These are phyloP conservation scores for Magnusiomyces ingens DNA, from an alignment of 1,139 yeast genomes.

Conservation along the genomic window DNA sequence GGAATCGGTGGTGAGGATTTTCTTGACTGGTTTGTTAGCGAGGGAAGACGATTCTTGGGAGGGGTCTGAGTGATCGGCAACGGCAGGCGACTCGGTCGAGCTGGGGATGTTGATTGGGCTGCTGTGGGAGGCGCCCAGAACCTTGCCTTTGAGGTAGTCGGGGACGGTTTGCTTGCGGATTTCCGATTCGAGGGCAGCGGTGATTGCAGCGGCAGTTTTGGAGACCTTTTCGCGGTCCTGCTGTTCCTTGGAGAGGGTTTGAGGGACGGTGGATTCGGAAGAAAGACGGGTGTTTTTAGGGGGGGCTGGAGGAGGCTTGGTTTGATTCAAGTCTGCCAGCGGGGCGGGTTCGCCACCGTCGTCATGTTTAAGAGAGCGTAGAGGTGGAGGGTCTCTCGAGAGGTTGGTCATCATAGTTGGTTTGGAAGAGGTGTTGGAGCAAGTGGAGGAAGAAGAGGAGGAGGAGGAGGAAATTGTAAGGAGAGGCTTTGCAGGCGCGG, in stretches of 20 bases:
- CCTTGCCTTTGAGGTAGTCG: background rate
- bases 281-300: background rate
- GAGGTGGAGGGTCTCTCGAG: conserved; percentile 4
- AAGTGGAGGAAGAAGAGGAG: too few species aligned
- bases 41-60: background rate
- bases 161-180: background rate
- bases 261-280: background rate
- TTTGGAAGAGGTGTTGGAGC: background rate
- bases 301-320: background rate
- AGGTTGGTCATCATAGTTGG: background rate
- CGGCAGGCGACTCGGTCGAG: too few species aligned
- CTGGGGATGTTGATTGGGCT: conserved; percentile 1
- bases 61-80: background rate
- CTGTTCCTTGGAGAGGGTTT: background rate
- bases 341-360: background rate
- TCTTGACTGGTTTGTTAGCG: too few species aligned
- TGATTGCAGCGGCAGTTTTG: conserved; percentile 13
- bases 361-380: background rate
- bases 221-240: conserved; percentile 4
- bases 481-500: too few species aligned
- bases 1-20: too few species aligned
- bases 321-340: background rate
- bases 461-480: too few species aligned
- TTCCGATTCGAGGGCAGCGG: conserved; percentile 6
- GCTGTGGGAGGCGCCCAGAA: background rate